phyloP scores from a whole-genome alignment of 768 basidiomycete genomes.

The Leccinum subgranulosum region DNA sequence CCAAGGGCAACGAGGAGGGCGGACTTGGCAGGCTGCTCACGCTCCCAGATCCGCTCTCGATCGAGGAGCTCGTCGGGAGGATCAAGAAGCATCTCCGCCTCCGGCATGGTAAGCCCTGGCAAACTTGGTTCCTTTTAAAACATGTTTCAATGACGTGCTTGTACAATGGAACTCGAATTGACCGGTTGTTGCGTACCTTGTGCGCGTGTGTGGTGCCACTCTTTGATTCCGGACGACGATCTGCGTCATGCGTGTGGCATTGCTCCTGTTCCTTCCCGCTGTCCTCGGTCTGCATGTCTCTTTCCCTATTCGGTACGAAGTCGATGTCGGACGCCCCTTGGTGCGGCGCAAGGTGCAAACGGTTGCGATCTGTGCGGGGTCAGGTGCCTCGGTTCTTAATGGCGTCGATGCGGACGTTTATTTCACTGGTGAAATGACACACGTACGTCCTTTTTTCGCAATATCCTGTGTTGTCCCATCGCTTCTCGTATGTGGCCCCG shows the following conservation, averaged over 20 bases:
- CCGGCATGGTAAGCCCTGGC: conserved; percentile 46
- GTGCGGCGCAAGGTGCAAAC: conserved; percentile 42
- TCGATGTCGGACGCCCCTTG: conserved; percentile 61
- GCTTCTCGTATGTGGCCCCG: conserved; percentile 1
- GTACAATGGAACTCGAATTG: neutral
- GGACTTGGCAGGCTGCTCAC: conserved; percentile 71
- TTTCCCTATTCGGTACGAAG: conserved; percentile 33
- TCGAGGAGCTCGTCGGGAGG: conserved; percentile 59
- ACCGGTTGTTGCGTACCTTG: neutral
- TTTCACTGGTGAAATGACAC: conserved; percentile 90
- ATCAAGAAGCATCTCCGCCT: conserved; percentile 69
- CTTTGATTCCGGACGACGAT: conserved; percentile 18
- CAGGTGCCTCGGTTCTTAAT: conserved; percentile 74
- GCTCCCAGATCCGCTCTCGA: conserved; percentile 51
- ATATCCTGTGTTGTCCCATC: conserved; percentile 8
- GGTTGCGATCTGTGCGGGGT: conserved; percentile 90
- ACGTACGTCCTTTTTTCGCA: conserved; percentile 49
- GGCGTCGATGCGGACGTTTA: conserved; percentile 80
- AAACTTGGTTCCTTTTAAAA: conserved; percentile 9
- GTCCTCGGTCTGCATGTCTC: neutral
- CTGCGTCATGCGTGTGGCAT: conserved; percentile 8
- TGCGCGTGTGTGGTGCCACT: neutral
- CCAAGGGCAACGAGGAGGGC: conserved; percentile 42
- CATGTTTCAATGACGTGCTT: conserved; percentile 11
- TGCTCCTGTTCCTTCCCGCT: conserved; percentile 18